Conservation (phyloP, 176 grass and related monocot genomes). For the Carex scoparia region DNA sequence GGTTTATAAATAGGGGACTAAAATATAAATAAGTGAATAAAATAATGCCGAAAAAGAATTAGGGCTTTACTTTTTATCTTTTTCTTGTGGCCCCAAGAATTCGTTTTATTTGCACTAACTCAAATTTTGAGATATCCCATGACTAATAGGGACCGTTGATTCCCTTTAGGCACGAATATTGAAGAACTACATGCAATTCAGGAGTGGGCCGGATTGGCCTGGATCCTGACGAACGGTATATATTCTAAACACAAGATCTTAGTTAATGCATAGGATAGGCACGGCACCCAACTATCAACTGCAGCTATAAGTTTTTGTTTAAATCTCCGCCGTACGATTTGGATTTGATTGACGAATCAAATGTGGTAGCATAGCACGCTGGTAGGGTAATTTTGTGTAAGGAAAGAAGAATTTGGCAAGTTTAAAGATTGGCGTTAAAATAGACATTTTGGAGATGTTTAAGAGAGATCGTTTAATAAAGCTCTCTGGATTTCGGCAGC, state of each 20-base stretch:
- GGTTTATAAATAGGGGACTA: slow-evolving; percentile 7
- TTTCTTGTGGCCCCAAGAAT: background rate
- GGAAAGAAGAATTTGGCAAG: background rate
- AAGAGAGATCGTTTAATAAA: background rate
- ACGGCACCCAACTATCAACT: background rate
- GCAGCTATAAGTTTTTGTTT: background rate
- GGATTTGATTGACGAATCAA: background rate
- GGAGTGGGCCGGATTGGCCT: too few species aligned
- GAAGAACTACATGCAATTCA: too few species aligned
- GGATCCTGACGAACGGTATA: too few species aligned
- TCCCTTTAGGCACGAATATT: too few species aligned
- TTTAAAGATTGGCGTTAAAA: background rate
- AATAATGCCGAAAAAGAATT: background rate
- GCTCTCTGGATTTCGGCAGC: background rate
- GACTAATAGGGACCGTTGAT: too few species aligned
- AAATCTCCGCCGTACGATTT: background rate
- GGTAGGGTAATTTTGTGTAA: background rate
- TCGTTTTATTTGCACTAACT: background rate
- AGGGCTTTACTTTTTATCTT: slow-evolving; percentile 5
- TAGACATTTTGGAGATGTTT: background rate
- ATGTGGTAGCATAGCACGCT: background rate
- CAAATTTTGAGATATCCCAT: too few species aligned
- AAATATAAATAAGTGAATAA: background rate
- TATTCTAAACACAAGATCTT: too few species aligned
- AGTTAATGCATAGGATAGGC: too few species aligned